Evolutionary conservation across 1,284 basidiomycete species (phyloP), one percentile per base, ranked within the genome.

Genomic region (Kalmanozyma brasiliensis): DNA sequence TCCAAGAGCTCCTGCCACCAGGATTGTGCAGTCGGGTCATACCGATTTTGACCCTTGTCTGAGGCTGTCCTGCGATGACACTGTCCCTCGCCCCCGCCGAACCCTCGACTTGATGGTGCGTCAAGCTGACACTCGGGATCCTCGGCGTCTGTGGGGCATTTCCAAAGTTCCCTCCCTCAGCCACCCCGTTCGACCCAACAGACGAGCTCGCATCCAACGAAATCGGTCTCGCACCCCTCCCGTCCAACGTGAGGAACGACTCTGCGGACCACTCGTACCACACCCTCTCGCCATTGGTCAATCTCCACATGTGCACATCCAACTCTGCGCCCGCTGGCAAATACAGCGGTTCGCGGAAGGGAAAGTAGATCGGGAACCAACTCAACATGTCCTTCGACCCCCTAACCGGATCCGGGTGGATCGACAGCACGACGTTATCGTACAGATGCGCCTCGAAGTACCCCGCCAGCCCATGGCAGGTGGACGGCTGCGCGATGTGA

Each of bases 231-330:
- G 17, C 26, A 16, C 38, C 55, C 20, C 49, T 44, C 22, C n/a
- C 45, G 30, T 79, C 68, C 30, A 84, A 63, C 6, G 89, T 88
- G 36, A 98, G 85, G 85, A 91, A 98, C 3, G 90, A 89, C 78
- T 98, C 94, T 0, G 93, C 94, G 76, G 90, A 89, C 96, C 96
- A 99, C 83, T 98, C 96, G 84, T 98, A 98, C 96, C 96, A 99
- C 8, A 99, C 93, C 75, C 91, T 88, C 29, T 89, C 87, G 62
- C 89, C 73, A 13, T 71, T 64, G 1, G 93, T 94, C 57, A 97
- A 84, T 26, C 96, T 89, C 95, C 96, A 99, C 48, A 99, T 88
- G 49, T 91, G 91, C 9, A 98, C 92, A 55, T 93, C 91, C 16
- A 99, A 84, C 82, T 98, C 95, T 22, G 91, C 90, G 75, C 92